Percentiles rank a stretch among this genome's conserved stretches.
phyloP scores from a whole-genome alignment of 306 rosid genomes.

The Styphnolobium japonicum region DNA sequence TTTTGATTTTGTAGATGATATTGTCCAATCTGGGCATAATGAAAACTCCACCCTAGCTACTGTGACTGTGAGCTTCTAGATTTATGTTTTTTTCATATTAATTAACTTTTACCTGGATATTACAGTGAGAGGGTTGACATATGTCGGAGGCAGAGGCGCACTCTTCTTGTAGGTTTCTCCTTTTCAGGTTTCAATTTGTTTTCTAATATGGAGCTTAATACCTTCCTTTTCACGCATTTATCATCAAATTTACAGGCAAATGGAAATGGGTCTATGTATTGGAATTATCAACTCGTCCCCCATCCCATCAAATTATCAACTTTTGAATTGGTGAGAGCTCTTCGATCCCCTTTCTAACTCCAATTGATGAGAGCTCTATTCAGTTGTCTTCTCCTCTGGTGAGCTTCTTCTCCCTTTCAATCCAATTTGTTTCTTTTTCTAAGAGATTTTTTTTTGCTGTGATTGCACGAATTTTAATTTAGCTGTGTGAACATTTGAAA shows the following conservation, averaged over 20 bases:
- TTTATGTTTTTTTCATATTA: too few relatives aligned
- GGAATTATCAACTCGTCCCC: too few relatives aligned
- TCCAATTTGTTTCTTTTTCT: background rate
- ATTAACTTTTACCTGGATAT: too few relatives aligned
- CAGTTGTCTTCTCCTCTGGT: constrained; percentile 24
- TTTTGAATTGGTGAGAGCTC: too few relatives aligned
- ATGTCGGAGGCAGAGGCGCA: too few relatives aligned
- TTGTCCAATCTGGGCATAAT: too few relatives aligned
- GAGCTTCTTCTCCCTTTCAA: constrained; percentile 17
- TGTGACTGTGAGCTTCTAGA: too few relatives aligned
- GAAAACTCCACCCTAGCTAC: too few relatives aligned
- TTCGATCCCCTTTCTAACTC: constrained; percentile 1
- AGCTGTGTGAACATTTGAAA: background rate
- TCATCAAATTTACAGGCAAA: background rate
- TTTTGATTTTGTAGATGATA: too few relatives aligned
- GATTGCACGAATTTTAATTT: constrained; percentile 6
- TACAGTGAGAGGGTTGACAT: too few relatives aligned
- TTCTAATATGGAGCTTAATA: background rate
- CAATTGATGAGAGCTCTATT: constrained; percentile 9
- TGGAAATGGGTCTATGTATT: too few relatives aligned
- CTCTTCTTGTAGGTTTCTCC: too few relatives aligned
- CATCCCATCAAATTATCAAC: background rate
- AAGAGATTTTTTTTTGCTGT: background rate
- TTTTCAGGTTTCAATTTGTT: background rate
- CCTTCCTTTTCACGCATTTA: background rate